Conservation (phyloP, 2,329 filamentous ascomycete species). For the Fusarium illudens region DNA sequence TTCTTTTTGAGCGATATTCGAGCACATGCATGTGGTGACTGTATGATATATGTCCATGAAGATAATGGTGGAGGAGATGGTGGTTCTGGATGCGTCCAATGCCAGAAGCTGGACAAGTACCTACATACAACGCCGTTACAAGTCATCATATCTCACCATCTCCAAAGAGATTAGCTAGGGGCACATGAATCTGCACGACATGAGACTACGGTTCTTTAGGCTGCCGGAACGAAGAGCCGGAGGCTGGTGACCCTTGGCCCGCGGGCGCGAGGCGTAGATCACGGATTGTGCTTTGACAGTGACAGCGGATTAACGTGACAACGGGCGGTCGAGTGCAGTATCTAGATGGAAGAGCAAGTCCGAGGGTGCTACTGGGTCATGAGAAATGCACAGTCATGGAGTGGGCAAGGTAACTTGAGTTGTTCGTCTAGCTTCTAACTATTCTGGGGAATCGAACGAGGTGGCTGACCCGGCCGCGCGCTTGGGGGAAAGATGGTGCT, state of each 20-base stretch:
- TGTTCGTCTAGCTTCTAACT: not conserved
- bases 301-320: conserved; percentile 3
- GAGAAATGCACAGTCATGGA: conserved; percentile 7
- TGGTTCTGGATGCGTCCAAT: not conserved
- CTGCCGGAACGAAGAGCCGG: conserved; percentile 15
- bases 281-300: conserved; percentile 9
- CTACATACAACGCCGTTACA: not conserved
- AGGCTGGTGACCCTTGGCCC: conserved; percentile 11
- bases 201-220: not conserved
- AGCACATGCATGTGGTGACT: not conserved
- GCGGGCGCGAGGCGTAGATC: conserved; percentile 9
- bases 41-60: not conserved
- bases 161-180: conserved; percentile 1
- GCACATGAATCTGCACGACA: conserved; percentile 9
- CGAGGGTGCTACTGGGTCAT: not conserved
- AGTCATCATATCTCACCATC: not conserved
- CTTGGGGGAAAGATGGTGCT: conserved; percentile 23
- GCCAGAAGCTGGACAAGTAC: not conserved
- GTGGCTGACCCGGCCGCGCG: conserved; percentile 16
- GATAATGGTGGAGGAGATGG: not conserved
- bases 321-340: conserved; percentile 10
- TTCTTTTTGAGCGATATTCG: not conserved
- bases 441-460: conserved; percentile 21
- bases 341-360: not conserved
- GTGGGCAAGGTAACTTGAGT: conserved; percentile 2